Conservation (phyloP, 192 early-diverging fungal genomes). For the Backusella luteola region DNA sequence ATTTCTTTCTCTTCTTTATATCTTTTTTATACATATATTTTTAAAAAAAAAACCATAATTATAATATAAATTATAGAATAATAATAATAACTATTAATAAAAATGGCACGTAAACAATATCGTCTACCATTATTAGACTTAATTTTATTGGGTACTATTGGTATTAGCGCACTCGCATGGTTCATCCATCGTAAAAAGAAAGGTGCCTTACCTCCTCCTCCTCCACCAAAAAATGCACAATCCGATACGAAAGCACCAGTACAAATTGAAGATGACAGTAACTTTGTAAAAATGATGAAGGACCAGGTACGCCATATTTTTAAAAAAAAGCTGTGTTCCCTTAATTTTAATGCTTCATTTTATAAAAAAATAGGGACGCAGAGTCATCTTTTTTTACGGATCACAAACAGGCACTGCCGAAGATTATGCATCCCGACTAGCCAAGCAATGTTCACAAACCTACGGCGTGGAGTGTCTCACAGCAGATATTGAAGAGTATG, state of each 20-base stretch:
- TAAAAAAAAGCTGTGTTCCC: not conserved
- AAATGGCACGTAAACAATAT: conserved; percentile 5
- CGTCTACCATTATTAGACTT: conserved; percentile 35
- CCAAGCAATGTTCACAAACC: conserved; percentile 74
- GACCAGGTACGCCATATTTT: conserved; percentile 39
- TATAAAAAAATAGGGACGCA: conserved; percentile 50
- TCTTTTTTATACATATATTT: not conserved
- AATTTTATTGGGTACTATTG: conserved; percentile 47
- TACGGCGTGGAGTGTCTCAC: conserved; percentile 72
- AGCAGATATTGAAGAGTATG: conserved; percentile 87
- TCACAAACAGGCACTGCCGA: conserved; percentile 99
- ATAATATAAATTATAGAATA: not conserved
- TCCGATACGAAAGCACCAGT: conserved; percentile 10
- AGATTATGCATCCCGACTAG: conserved; percentile 91
- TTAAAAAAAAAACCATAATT: not conserved
- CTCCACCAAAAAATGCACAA: conserved; percentile 29
- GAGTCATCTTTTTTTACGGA: conserved; percentile 88
- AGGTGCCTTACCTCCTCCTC: conserved; percentile 9
- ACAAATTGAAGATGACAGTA: conserved; percentile 39
- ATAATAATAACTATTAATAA: not conserved
- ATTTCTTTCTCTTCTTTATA: not conserved
- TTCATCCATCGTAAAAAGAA: conserved; percentile 21
- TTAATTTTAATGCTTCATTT: not conserved
- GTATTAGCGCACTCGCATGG: conserved; percentile 34
- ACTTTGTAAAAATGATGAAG: conserved; percentile 58